Conservation (phyloP, 306 rosid species). For the Macrotyloma uniflorum region DNA sequence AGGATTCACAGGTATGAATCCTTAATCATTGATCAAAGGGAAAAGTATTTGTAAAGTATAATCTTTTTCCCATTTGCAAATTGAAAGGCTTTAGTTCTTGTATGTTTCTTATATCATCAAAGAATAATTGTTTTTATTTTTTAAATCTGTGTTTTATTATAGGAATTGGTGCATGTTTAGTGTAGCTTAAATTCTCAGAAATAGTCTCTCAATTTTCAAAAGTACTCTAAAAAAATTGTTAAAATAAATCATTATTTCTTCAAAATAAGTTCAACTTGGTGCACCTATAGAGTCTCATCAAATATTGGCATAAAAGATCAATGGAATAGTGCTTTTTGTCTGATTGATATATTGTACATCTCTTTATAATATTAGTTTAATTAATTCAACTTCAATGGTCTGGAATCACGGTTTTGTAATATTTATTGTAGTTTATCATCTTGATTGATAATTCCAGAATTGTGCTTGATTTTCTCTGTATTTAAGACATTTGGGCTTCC, state of each 20-base stretch:
- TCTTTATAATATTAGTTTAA: conserved; percentile 11
- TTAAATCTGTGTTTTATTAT: neutral
- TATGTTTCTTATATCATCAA: neutral
- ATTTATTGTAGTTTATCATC: no score
- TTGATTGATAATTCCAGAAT: neutral
- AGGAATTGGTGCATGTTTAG: conserved; percentile 2
- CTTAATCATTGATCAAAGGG: conserved; percentile 6
- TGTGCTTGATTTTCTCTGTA: neutral
- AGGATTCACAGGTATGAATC: conserved; percentile 93
- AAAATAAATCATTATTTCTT: neutral
- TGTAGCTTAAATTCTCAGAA: neutral
- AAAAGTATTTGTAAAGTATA: neutral
- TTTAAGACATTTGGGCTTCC: neutral
- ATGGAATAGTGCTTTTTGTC: neutral
- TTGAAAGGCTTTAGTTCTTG: conserved; percentile 22
- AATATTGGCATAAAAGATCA: neutral
- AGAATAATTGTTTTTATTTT: neutral
- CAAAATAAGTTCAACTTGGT: neutral
- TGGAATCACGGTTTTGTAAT: neutral
- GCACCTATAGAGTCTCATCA: neutral
- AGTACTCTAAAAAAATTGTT: neutral
- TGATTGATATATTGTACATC: neutral
- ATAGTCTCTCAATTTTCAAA: neutral
- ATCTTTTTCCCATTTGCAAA: neutral
- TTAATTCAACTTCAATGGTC: conserved; percentile 21